phyloP scores from a whole-genome alignment of 2,329 filamentous ascomycete species.

The Fusarium illudens region DNA sequence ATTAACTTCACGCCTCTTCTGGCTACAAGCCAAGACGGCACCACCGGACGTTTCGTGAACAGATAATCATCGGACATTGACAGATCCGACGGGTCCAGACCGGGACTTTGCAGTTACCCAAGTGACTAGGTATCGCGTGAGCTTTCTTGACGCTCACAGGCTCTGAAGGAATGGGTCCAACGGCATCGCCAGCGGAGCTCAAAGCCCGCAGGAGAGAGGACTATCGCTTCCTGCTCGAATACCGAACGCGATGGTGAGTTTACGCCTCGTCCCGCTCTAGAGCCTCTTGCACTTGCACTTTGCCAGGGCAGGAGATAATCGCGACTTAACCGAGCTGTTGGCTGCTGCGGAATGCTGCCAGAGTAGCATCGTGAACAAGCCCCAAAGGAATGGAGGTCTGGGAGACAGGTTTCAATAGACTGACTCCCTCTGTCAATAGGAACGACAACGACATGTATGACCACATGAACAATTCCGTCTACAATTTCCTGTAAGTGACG shows the following conservation, averaged over 20 bases:
- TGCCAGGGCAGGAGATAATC: background rate
- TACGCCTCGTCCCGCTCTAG: constrained; percentile 2
- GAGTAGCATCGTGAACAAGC: constrained; percentile 5
- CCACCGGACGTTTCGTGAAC: background rate
- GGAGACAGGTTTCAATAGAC: constrained; percentile 5
- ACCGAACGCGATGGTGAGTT: constrained; percentile 82
- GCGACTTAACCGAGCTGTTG: constrained; percentile 1
- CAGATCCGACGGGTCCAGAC: constrained; percentile 12
- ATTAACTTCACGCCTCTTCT: constrained; percentile 24
- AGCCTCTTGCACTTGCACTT: background rate
- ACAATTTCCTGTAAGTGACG: constrained; percentile 73
- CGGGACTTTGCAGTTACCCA: background rate
- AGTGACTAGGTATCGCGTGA: background rate
- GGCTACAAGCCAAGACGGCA: constrained; percentile 11
- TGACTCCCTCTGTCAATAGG: constrained; percentile 57
- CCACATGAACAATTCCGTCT: constrained; percentile 91
- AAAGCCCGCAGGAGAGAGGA: constrained; percentile 74
- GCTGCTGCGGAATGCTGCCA: constrained; percentile 12
- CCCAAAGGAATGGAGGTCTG: constrained; percentile 10
- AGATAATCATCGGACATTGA: background rate
- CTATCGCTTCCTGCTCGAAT: constrained; percentile 82
- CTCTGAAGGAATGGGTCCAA: constrained; percentile 18
- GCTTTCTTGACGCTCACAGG: background rate
- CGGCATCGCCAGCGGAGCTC: constrained; percentile 45
- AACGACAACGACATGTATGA: constrained; percentile 95